These are phyloP conservation scores for Pancytospora philotis DNA, from an alignment of 371 early-diverging fungal genomes.

Conservation along the genomic window DNA sequence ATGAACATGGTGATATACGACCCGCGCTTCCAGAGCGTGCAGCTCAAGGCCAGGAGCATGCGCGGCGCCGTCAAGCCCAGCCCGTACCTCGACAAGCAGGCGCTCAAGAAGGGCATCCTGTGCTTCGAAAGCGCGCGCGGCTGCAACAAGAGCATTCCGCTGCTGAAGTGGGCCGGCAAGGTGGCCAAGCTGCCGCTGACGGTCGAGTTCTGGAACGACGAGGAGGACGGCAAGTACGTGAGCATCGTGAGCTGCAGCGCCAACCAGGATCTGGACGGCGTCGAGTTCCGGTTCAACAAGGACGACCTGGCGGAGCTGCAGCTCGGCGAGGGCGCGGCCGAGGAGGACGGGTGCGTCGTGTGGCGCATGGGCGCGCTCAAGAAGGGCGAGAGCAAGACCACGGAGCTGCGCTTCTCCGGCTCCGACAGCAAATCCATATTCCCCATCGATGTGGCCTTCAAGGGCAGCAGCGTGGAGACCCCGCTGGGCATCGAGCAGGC, in stretches of 20 bases:
- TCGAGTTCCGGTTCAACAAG: constrained; percentile 33
- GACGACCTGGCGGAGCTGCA: constrained; percentile 23
- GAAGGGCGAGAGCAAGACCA: constrained; percentile 22
- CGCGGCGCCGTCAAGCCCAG: constrained; percentile 36
- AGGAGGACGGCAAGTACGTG: constrained; percentile 33
- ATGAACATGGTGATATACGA: constrained; percentile 48
- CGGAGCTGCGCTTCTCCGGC: constrained; percentile 43
- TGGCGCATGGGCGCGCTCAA: constrained; percentile 28
- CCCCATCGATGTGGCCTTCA: constrained; percentile 48
- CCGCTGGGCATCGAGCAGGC: constrained; percentile 30
- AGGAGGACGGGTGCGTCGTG: constrained; percentile 11
- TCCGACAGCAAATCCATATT: constrained; percentile 34
- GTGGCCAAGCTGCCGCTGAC: constrained; percentile 29
- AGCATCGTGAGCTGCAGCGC: constrained; percentile 37
- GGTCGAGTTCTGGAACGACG: constrained; percentile 52
- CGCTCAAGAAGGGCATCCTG: constrained; percentile 22
- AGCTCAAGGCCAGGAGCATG: constrained; percentile 27
- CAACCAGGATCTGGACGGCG: constrained; percentile 27
- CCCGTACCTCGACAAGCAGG: constrained; percentile 50
- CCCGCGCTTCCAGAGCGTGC: constrained; percentile 31
- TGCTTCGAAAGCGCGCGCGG: constrained; percentile 42
- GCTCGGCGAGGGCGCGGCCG: constrained; percentile 11
- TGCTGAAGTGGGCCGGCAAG: constrained; percentile 51
- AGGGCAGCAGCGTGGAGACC: constrained; percentile 12
- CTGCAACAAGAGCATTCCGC: constrained; percentile 51